A percentile compares a stretch with the other conserved stretches of the same genome.
phyloP scores from a whole-genome alignment of 2,329 filamentous ascomycete species.

The Lecanicillium sp. region DNA sequence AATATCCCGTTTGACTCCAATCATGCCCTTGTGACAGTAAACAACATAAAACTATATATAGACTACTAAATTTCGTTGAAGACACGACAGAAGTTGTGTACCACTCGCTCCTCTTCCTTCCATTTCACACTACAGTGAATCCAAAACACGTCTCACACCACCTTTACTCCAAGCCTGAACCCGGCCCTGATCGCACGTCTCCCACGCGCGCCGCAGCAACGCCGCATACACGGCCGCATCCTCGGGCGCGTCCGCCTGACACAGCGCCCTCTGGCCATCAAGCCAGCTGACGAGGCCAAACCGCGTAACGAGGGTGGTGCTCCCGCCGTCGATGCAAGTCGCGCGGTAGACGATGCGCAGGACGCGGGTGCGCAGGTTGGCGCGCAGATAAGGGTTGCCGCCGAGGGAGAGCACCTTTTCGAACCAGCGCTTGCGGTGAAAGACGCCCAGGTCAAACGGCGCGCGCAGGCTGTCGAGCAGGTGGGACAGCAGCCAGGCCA shows the following conservation, averaged over 20 bases:
- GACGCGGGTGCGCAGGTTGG: conserved; percentile 51
- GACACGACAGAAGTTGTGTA: conserved; percentile 6
- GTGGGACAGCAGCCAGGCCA: conserved; percentile 66
- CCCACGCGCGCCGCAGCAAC: conserved; percentile 51
- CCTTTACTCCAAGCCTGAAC: conserved; percentile 59
- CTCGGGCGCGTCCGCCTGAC: conserved; percentile 24
- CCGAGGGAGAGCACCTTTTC: conserved; percentile 68
- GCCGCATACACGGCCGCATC: conserved; percentile 43
- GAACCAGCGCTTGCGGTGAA: conserved; percentile 58
- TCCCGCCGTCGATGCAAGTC: conserved; percentile 60
- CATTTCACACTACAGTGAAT: too few species aligned
- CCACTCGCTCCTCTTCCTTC: too few species aligned
- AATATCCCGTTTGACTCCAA: neutral
- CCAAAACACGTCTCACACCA: conserved; percentile 26
- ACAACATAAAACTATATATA: neutral
- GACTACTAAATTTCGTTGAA: neutral
- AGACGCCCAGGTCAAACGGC: conserved; percentile 50
- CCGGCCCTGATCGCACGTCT: conserved; percentile 59
- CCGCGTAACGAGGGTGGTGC: conserved; percentile 72
- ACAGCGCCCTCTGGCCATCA: conserved; percentile 47
- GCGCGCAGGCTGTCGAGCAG: conserved; percentile 61
- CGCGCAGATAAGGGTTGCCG: conserved; percentile 55
- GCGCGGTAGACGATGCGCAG: conserved; percentile 58
- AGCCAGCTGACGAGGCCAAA: conserved; percentile 72
- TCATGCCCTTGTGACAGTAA: too few species aligned